A percentile compares a stretch with the other conserved stretches of the same genome.
Conservation (phyloP, 148 eudicot genomes). For the Persicaria tinctoria region DNA sequence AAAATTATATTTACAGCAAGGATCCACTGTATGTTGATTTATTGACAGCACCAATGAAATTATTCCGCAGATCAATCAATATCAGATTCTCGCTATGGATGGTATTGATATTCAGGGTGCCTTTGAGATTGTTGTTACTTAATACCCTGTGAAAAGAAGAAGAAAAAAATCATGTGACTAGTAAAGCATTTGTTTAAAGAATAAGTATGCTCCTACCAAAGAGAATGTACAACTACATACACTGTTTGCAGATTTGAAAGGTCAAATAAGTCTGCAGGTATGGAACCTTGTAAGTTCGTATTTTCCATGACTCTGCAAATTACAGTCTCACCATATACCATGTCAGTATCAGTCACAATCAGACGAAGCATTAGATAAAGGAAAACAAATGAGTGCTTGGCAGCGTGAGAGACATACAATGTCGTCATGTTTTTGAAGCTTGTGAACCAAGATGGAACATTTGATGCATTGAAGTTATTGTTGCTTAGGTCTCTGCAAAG, state of each 20-base stretch:
- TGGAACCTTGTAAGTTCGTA: conserved; percentile 47
- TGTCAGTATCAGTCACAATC: background rate
- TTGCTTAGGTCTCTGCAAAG: conserved; percentile 89
- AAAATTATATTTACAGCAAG: conserved; percentile 29
- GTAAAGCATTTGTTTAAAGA: background rate
- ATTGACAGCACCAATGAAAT: conserved; percentile 24
- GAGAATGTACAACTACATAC: conserved; percentile 32
- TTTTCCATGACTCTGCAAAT: conserved; percentile 47
- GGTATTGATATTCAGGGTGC: conserved; percentile 29
- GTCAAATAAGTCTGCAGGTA: conserved; percentile 58
- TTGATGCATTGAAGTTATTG: conserved; percentile 54
- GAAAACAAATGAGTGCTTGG: background rate
- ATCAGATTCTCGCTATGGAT: conserved; percentile 31
- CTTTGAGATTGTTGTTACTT: conserved; percentile 37
- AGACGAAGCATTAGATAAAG: no score
- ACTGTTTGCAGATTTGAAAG: conserved; percentile 50
- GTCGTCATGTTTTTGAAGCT: conserved; percentile 54
- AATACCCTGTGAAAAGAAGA: conserved; percentile 22
- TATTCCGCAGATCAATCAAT: conserved; percentile 41
- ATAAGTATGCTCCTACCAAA: background rate
- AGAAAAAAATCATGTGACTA: background rate
- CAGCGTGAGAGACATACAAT: conserved; percentile 43
- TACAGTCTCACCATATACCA: background rate
- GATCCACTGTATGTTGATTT: conserved; percentile 19
- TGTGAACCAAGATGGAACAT: conserved; percentile 66